Evolutionary conservation across 2,329 filamentous ascomycete genomes (phyloP).

Genomic region (Neocatenulostroma microsporum): DNA sequence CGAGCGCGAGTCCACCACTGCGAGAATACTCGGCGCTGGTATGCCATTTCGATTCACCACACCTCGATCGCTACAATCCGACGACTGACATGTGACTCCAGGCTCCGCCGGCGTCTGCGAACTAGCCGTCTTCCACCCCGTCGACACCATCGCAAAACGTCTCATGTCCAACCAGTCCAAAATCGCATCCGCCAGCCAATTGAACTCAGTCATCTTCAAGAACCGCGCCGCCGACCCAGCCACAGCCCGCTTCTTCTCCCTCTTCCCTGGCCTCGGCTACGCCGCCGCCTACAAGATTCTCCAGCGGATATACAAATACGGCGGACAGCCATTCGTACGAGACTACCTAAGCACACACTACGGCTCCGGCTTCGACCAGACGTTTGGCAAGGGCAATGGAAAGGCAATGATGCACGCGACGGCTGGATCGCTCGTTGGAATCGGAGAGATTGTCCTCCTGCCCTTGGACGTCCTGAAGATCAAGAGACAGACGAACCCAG

Average conservation of each 20-base stretch:
- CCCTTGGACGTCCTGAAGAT: constrained; percentile 98
- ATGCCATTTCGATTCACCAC: constrained; percentile 20
- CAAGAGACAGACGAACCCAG: constrained; percentile 98
- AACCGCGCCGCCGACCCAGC: constrained; percentile 67
- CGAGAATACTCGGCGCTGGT: constrained; percentile 89
- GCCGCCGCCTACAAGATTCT: constrained; percentile 97
- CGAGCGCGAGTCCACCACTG: constrained; percentile 82
- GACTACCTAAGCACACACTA: constrained; percentile 80
- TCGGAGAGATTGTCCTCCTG: constrained; percentile 91
- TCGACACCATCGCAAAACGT: constrained; percentile 97
- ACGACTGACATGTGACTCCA: constrained; percentile 32
- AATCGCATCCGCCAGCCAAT: constrained; percentile 53
- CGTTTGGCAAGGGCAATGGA: constrained; percentile 93
- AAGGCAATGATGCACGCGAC: constrained; percentile 98
- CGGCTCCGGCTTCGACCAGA: constrained; percentile 71
- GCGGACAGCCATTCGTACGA: constrained; percentile 88
- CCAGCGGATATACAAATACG: constrained; percentile 98
- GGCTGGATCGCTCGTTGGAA: constrained; percentile 88
- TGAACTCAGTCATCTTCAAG: constrained; percentile 92
- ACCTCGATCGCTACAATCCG: constrained; percentile 3
- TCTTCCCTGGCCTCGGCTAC: constrained; percentile 95
- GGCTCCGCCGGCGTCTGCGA: constrained; percentile 90
- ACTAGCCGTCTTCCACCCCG: constrained; percentile 85
- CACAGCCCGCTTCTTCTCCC: constrained; percentile 77
- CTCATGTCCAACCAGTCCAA: constrained; percentile 96